These are phyloP conservation scores for Ceratocystis huliohia DNA, from an alignment of 2,329 filamentous ascomycete genomes.

Conservation along the genomic window DNA sequence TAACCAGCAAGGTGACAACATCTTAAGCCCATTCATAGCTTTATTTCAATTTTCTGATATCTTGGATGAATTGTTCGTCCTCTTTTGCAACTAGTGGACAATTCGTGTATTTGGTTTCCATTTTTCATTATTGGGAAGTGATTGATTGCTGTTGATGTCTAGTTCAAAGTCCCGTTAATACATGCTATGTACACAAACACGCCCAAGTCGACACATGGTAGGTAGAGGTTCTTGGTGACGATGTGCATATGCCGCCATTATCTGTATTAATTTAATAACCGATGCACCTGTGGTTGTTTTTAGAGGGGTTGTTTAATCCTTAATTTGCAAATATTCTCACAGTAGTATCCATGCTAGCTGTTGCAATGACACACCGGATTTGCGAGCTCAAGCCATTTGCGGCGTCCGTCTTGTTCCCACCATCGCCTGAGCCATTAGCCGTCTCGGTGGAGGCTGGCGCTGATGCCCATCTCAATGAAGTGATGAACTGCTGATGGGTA, in stretches of 20 bases:
- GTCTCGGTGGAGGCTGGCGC: constrained; percentile 33
- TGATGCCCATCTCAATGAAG: constrained; percentile 78
- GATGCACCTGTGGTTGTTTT: not conserved
- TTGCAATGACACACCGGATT: constrained; percentile 73
- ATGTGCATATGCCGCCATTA: not conserved
- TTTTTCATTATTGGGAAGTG: not conserved
- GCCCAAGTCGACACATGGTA: not conserved
- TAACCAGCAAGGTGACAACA: too few relatives aligned
- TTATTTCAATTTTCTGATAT: too few relatives aligned
- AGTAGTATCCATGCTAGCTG: constrained; percentile 68
- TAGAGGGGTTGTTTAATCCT: not conserved
- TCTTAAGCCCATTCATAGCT: too few relatives aligned
- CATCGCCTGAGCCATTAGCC: constrained; percentile 31
- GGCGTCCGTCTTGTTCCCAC: constrained; percentile 27
- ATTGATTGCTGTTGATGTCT: not conserved
- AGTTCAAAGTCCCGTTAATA: not conserved
- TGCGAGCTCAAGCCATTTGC: constrained; percentile 41
- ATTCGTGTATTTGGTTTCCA: not conserved
- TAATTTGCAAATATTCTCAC: constrained; percentile 61
- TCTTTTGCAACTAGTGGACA: too few relatives aligned
- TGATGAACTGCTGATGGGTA: constrained; percentile 73
- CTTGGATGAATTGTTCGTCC: too few relatives aligned
- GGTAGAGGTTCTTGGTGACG: not conserved
- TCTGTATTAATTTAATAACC: not conserved
- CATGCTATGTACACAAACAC: not conserved